Base-by-base conservation (phyloP, 2,329 filamentous ascomycete genomes). In the Colletotrichum coccodes region DNA sequence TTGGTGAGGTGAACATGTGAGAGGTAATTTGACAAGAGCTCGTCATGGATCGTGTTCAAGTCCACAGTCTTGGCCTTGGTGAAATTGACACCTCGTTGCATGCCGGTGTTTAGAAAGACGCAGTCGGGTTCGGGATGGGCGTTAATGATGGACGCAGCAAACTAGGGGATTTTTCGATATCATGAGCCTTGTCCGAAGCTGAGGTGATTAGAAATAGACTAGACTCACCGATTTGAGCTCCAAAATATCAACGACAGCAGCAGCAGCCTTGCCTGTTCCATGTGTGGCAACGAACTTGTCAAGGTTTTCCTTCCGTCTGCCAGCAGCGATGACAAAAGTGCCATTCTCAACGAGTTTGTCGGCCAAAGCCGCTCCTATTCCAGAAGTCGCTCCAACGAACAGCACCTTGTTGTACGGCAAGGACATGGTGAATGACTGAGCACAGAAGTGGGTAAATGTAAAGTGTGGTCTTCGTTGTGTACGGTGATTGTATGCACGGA, bases 341-440 rank as follows among this genome's bases (percentile, higher is more conserved):
- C 84, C 82, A 49, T 79, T 75, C 16, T 76, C 57, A 60, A 86
- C 72, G 44, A 87, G 75, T 23, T 79, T 82, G 60, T 82, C 77
- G 3, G 77, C 77, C 18, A 77, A 69, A 54, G 76, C 71, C 18
- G 71, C 68, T 3, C 76, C 74, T 40, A 78, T 77, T 14, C 76
- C 76, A 0, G 76, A 77, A 0, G 75, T 75, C 2, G 75, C 76
- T 28, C 76, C 76, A 44, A 89, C 77, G 52, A 90, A 73, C 54
- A 90, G 83, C n/a, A 88, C 80, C 47, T 83, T 84, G 52, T 86
- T 87, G 76, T 88, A 89, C 5, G 79, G 81, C 73, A 88, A 88
- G 4, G 81, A 69, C 85, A 87, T 88, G 28, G 52, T 73, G 30
- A 12, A 6, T 6, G 32, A 18, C 2, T 47, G 14, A 18, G 28